Evolutionary conservation across 768 basidiomycete genomes (phyloP), one percentile per base, ranked within the genome.

Genomic region (Daedaleopsis nitida): DNA sequence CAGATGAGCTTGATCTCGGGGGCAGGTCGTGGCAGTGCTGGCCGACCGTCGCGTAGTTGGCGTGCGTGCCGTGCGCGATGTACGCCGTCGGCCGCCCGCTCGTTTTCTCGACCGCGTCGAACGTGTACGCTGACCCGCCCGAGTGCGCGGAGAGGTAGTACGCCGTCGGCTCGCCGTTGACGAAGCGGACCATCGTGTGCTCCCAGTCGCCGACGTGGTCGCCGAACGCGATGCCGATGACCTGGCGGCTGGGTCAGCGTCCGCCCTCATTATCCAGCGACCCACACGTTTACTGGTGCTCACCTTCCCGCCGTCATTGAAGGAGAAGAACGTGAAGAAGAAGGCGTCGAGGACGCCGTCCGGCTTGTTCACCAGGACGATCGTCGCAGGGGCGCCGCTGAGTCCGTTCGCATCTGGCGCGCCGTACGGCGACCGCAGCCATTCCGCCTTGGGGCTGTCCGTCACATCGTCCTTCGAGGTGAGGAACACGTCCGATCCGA

Each of bases 161-260:
- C 34, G 52, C 47, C 24, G 53, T 51, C 11, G 74, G 74, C 7
- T 60, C 52, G 52, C 71, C 71, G 69, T 73, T 65, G 51, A 65
- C 49, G 63, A 75, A 75, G 44, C 74, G 72, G 19, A 75, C 68
- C 72, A 73, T 74, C 43, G 65, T 68, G 63, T 75, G 73, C 62
- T 75, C 73, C 73, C 72, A 74, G 61, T 75, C 74, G 3, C 74
- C 74, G 53, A 75, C 70, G 53, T 73, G 72, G 51, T 70, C 68
- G 19, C 72, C 73, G 34, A 71, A 69, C 48, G 63, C 62, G 17
- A 68, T 54, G 48, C 63, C 70, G 32, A 72, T 66, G 19, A 69
- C 67, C 64, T 68, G 51, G 34, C 21, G 8, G 14, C 3, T 37
- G 17, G 37, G 9, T 11, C 3, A 23, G 44, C 23, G 39, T 27